Base-by-base conservation (phyloP, 495 filamentous ascomycete species). In the Annulohypoxylon nitens region DNA sequence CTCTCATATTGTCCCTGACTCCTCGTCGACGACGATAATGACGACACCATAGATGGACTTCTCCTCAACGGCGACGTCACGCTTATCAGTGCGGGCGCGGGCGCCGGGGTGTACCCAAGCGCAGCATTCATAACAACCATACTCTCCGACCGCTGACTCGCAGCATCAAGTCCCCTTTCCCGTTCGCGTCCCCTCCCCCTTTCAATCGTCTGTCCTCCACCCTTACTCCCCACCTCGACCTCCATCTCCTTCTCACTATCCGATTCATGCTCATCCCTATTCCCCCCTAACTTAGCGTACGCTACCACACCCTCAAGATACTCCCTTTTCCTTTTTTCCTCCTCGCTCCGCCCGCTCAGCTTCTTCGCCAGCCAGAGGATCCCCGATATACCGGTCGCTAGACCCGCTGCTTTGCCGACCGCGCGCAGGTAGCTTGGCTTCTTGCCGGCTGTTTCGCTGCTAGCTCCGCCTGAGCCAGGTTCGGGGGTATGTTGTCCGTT, bases 1-100 rank as follows among this genome's bases (percentile, higher is more conserved):
- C 66, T 69, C 41, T 69, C 71, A 12, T 70, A 69, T 20, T 34
- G 61, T 9, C 61, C 65, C 34, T 41, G 37, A 16, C 61, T 61
- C 10, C 36, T 11, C n/a, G 33, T 12, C 41, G 61, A 69, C 30
- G 71, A 69, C 23, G 66, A 66, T 4, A 74, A 57, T 10, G 66
- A 69, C 25, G 71, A 74, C 3, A 74, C 66, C 26, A 62, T 9
- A 0, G 71, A 74, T 0, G n/a, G 7, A 1, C 48, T 20, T 30
- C 71, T 65, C 11, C 36, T 20, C 12, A 64, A 6, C 3, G 55
- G 61, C 45, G 41, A 11, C 6, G 37, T 20, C 25, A 16, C n/a
- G 2, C 58, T 14, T 11, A 36, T 20, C 11, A 43, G 57, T 1
- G 36, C 30, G 0, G 36, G 57, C n/a, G 26, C 39, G 1, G 16